Percentiles rank a stretch among this genome's conserved stretches.
These are phyloP conservation scores for Hylodesmum podocarpum DNA, from an alignment of 306 rosid species.

Conservation along the genomic window DNA sequence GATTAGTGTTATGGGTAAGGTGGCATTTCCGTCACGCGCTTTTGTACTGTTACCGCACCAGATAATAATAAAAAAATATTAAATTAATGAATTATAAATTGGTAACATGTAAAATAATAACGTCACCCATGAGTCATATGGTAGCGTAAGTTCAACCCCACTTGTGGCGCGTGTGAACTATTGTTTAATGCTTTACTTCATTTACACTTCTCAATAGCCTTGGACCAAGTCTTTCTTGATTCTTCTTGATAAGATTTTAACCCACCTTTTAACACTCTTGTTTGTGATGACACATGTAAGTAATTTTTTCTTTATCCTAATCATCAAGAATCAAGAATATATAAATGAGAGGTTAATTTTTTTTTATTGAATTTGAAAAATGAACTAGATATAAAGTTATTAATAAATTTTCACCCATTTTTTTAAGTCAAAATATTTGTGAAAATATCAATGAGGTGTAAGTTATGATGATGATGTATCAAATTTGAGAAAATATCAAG, in stretches of 20 bases:
- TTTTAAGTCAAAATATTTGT: no score
- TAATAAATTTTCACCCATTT: no score
- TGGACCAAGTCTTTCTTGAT: conserved; percentile 1
- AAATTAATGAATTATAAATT: no score
- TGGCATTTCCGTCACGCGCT: conserved; percentile 35
- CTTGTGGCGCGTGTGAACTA: conserved; percentile 25
- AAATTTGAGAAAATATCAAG: no score
- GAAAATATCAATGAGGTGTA: no score
- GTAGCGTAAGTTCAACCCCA: not conserved
- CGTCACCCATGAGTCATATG: conserved; percentile 32
- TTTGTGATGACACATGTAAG: not conserved
- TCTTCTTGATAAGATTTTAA: not conserved
- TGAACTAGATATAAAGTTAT: not conserved
- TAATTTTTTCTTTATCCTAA: not conserved
- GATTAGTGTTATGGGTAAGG: conserved; percentile 43
- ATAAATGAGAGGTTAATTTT: not conserved
- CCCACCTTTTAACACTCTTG: not conserved
- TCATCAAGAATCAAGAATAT: not conserved
- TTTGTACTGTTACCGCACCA: not conserved
- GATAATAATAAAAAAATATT: not conserved
- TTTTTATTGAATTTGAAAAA: no score
- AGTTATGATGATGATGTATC: no score
- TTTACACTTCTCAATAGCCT: not conserved
- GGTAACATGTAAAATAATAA: not conserved
- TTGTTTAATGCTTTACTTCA: not conserved